phyloP scores from a whole-genome alignment of 2,329 filamentous ascomycete genomes.

The Rutstroemia sp. region DNA sequence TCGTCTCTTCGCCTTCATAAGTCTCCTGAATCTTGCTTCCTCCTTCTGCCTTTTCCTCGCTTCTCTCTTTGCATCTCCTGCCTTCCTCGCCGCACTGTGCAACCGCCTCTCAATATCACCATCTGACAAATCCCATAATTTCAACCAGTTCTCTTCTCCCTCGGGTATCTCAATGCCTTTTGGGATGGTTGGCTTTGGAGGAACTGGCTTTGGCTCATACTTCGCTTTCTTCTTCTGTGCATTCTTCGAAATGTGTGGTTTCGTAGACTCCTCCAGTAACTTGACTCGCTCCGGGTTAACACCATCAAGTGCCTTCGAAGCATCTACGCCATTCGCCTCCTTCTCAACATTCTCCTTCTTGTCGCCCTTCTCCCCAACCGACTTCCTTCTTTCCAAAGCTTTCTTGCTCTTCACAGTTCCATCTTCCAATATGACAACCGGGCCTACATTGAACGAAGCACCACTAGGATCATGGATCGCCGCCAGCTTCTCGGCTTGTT shows the following conservation, averaged over 20 bases:
- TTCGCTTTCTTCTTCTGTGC: slow-evolving; percentile 10
- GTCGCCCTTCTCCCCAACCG: slow-evolving; percentile 4
- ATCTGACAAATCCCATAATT: slow-evolving; percentile 30
- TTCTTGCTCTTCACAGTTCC: slow-evolving; percentile 23
- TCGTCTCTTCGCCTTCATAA: slow-evolving; percentile 23
- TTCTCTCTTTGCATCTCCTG: slow-evolving; percentile 15
- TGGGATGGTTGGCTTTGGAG: slow-evolving; percentile 25
- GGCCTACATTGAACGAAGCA: slow-evolving; percentile 28
- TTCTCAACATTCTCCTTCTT: slow-evolving; percentile 6
- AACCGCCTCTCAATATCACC: slow-evolving; percentile 24
- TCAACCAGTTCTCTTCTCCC: slow-evolving; percentile 28
- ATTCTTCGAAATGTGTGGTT: slow-evolving; percentile 14
- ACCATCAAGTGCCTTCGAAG: not conserved
- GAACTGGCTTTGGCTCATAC: slow-evolving; percentile 11
- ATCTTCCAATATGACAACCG: slow-evolving; percentile 24
- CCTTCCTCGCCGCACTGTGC: slow-evolving; percentile 16
- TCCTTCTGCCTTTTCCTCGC: slow-evolving; percentile 18
- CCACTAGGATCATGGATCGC: slow-evolving; percentile 28
- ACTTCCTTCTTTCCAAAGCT: not conserved
- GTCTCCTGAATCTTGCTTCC: slow-evolving; percentile 24
- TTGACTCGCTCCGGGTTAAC: slow-evolving; percentile 9
- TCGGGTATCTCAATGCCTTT: slow-evolving; percentile 23
- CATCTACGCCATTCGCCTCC: slow-evolving; percentile 1
- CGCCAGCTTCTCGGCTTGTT: slow-evolving; percentile 27
- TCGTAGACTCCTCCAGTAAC: slow-evolving; percentile 9